Base-by-base conservation (phyloP, 176 grass and related monocot genomes). In the Saccharum spontaneum region DNA sequence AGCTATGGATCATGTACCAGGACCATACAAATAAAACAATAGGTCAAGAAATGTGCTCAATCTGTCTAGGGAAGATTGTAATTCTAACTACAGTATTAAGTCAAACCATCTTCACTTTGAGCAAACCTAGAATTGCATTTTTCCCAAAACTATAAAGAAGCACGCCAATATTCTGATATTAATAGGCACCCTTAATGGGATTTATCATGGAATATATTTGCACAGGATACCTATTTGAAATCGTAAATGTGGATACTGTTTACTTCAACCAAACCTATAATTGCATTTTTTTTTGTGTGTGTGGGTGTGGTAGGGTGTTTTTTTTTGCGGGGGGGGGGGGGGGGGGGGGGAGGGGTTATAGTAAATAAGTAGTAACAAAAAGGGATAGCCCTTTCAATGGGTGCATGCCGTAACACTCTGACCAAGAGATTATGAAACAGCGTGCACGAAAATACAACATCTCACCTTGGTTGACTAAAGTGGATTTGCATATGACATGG, bases 391-490 rank as follows among this genome's bases (percentile, higher is more conserved):
- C 85, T 92, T 84, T 82, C 78, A 92, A 79, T 79, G 82, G 87
- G 67, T 92, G 57, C 79, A 67, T 79, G 80, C 18, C 78, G 72
- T 85, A 57, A 69, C 86, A 85, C 86, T 67, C 57, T 93, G 89
- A 93, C 79, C 86, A 87, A 95, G 86, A 87, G 86, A 92, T 90
- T 71, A 87, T 90, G 68, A 48, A 86, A 79, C 18, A 57, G 23
- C 73, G 69, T 38, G 73, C 57, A 65, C 72, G 84, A 34, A 74
- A 59, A 50, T 43, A 90, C 64, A 2, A 41, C 5, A 15, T 52
- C 65, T 15, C 43, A 37, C 34, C 67, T 69, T 79, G 55, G 23
- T 81, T 43, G 62, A 87, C 71, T 76, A 73, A 28, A 79, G 28
- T 68, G 28, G 65, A 82, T 66, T 87, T 82, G 15, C 26, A 79